Evolutionary conservation across 2,329 filamentous ascomycete genomes (phyloP).

Genomic region (Microcyclospora pomicola): DNA sequence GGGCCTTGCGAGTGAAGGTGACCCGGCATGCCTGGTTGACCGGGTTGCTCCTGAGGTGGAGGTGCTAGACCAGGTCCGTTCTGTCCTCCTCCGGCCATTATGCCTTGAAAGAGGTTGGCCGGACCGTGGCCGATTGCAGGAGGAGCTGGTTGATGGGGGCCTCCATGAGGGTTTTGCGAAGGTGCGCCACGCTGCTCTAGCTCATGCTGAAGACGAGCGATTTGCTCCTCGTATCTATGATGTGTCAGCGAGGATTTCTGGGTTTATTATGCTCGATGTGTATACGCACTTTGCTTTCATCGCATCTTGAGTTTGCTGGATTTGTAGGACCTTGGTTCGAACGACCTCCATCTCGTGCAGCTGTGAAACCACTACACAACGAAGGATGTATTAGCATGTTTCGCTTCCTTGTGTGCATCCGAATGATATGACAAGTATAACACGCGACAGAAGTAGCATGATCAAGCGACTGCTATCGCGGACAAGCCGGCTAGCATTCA

Average conservation of each 20-base stretch:
- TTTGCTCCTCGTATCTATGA: conserved; percentile 81
- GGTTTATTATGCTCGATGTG: neutral
- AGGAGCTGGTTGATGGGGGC: conserved; percentile 70
- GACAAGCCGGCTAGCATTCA: conserved; percentile 7
- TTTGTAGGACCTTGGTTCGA: conserved; percentile 77
- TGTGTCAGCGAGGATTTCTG: conserved; percentile 8
- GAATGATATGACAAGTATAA: too few species aligned
- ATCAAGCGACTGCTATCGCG: conserved; percentile 5
- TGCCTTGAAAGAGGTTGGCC: conserved; percentile 84
- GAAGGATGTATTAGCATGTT: too few species aligned
- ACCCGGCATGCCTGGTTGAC: conserved; percentile 40
- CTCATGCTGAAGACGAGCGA: conserved; percentile 72
- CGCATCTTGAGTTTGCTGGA: conserved; percentile 78
- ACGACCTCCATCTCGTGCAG: conserved; percentile 93
- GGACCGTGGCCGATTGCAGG: conserved; percentile 74
- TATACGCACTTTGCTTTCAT: conserved; percentile 80
- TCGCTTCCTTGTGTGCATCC: too few species aligned
- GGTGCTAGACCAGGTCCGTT: conserved; percentile 74
- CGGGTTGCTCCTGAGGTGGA: conserved; percentile 42
- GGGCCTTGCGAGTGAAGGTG: conserved; percentile 66
- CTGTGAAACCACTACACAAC: conserved; percentile 66
- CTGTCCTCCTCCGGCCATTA: conserved; percentile 82
- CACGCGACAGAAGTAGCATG: too few species aligned
- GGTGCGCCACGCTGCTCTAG: conserved; percentile 59
- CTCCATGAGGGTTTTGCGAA: conserved; percentile 53